Evolutionary conservation across 1,139 yeast genomes (phyloP), one percentile per base, ranked within the genome.

Genomic region (Blastobotrys capitulatus): DNA sequence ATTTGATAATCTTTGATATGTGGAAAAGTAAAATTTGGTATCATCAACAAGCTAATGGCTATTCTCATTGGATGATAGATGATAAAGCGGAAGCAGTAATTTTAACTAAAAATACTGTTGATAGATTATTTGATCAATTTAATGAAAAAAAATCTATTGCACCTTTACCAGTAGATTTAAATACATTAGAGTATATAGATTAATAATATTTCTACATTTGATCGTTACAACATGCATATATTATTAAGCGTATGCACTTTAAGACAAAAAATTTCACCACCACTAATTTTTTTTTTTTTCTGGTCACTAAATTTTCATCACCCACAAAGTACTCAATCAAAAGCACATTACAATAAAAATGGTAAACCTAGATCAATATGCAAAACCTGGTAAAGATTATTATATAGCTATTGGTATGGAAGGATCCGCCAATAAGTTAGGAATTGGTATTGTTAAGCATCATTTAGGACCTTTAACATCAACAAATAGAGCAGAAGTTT

Each of bases 341-440:
- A 22, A 7, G 25, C 7, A 22, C 7, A 22, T 7, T 20, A 19
- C 38, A 15, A 20, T 2, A 12, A 32, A 15, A n/a, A 54, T 47
- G 52, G 44, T 50, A 9, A 59, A 60, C 37, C 52, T 59, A n/a
- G 64, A 60, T 38, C 40, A 42, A 37, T 56, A 51, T 38, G 40
- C 52, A 15, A 52, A 54, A 49, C 59, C 62, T 1, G 58, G 54
- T 9, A 55, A 61, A 16, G 54, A 55, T 25, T 57, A 47, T 51
- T 68, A 66, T 48, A 56, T 87, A 16, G 96, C 96, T 0, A 64
- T 92, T 1, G 98, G 98, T 0, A 76, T 92, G 27, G 98, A 92
- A 66, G 99, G 99, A 1, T 89, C 97, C 0, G 98, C 98, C 27
- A 92, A 92, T 65, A 92, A 92, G 63, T 74, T 92, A 1, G 99